These are phyloP conservation scores for Echites panduratus DNA, from an alignment of 257 asterid genomes.

Conservation along the genomic window DNA sequence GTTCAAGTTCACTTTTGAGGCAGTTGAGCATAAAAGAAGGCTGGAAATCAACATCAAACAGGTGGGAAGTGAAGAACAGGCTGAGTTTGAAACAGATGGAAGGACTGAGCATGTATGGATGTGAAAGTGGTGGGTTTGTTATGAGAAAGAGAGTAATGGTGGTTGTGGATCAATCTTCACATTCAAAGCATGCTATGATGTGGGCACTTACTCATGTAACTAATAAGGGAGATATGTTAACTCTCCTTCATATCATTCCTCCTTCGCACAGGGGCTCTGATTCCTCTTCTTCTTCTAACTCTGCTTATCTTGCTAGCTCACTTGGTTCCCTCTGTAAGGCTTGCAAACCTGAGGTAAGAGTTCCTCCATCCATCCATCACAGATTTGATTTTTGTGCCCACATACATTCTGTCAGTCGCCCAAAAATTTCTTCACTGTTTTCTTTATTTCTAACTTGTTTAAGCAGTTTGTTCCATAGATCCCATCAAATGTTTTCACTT, in stretches of 20 bases:
- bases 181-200: conserved; percentile 82
- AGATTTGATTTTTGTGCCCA: not conserved
- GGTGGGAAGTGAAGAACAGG: conserved; percentile 40
- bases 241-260: conserved; percentile 66
- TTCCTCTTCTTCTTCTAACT: conserved; percentile 31
- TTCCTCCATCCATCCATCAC: no score
- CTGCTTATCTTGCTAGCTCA: conserved; percentile 51
- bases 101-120: conserved; percentile 20
- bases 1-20: conserved; percentile 59
- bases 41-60: conserved; percentile 54
- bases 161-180: conserved; percentile 68
- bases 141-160: conserved; percentile 91
- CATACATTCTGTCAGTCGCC: not conserved
- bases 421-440: not conserved
- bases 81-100: conserved; percentile 40
- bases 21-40: conserved; percentile 76
- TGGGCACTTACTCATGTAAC: conserved; percentile 92
- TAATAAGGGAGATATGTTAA: conserved; percentile 67
- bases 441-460: not conserved
- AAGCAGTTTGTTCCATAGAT: conserved; percentile 2
- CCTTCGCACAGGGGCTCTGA: conserved; percentile 31
- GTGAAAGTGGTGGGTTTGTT: conserved; percentile 33
- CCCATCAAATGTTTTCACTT: not conserved
- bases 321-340: conserved; percentile 88
- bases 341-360: conserved; percentile 78